These are phyloP conservation scores for Pachyrhizus erosus DNA, from an alignment of 306 rosid species.

Conservation along the genomic window DNA sequence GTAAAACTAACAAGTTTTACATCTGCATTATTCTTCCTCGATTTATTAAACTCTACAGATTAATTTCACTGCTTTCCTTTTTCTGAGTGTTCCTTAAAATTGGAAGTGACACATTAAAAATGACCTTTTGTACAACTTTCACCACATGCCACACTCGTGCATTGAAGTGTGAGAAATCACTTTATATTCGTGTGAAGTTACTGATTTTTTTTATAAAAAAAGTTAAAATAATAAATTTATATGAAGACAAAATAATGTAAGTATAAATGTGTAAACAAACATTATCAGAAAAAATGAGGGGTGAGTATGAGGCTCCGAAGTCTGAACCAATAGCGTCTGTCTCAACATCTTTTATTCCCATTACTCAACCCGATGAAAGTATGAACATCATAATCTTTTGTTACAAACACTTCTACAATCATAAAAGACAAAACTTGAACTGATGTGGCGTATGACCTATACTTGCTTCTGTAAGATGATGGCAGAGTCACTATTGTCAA, in stretches of 20 bases:
- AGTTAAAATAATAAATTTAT: neutral
- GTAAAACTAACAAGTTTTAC: neutral
- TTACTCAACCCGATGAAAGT: conserved; percentile 4
- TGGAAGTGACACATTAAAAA: neutral
- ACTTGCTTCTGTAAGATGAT: conserved; percentile 13
- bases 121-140: neutral
- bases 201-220: neutral
- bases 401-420: conserved; percentile 31
- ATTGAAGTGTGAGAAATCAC: neutral
- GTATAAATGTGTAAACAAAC: neutral
- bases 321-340: neutral
- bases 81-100: neutral
- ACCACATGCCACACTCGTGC: conserved; percentile 1
- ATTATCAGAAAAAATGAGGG: neutral
- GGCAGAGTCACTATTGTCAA: conserved; percentile 24
- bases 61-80: neutral
- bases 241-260: neutral
- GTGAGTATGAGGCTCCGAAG: neutral
- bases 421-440: conserved; percentile 27
- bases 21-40: conserved; percentile 15
- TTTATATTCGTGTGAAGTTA: neutral
- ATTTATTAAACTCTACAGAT: neutral
- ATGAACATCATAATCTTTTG: neutral
- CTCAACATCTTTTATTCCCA: conserved; percentile 33
- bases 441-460: neutral